phyloP scores from a whole-genome alignment of 1,139 yeast genomes.

The Fermentozyma sake region DNA sequence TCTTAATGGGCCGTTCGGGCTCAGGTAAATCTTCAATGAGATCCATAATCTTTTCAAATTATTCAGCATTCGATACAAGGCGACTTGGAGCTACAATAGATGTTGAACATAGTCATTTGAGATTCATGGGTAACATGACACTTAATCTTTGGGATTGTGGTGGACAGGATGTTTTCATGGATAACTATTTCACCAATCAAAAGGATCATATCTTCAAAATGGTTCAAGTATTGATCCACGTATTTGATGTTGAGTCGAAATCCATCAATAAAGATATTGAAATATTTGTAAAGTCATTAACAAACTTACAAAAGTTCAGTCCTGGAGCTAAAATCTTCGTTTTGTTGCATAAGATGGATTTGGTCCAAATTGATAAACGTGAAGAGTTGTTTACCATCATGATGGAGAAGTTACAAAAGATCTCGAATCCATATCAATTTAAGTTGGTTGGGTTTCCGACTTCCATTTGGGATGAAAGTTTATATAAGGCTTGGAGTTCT shows the following conservation, averaged over 20 bases:
- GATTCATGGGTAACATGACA: constrained; percentile 93
- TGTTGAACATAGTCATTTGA: constrained; percentile 91
- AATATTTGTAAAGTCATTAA: constrained; percentile 79
- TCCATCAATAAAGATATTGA: constrained; percentile 92
- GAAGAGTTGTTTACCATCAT: constrained; percentile 78
- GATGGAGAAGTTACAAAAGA: constrained; percentile 76
- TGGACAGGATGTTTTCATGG: constrained; percentile 96
- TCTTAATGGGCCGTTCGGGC: constrained; percentile 85
- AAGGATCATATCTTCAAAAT: constrained; percentile 89
- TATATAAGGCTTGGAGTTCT: constrained; percentile 95
- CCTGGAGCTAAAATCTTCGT: constrained; percentile 93
- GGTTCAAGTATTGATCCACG: constrained; percentile 97
- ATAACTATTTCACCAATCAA: constrained; percentile 82
- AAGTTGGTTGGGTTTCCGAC: constrained; percentile 88
- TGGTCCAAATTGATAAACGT: constrained; percentile 82
- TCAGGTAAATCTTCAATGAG: constrained; percentile 98
- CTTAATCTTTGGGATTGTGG: constrained; percentile 98
- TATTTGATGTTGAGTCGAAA: constrained; percentile 91
- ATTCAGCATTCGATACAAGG: constrained; percentile 94
- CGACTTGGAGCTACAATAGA: constrained; percentile 96
- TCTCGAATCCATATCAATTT: constrained; percentile 76
- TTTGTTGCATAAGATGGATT: constrained; percentile 90
- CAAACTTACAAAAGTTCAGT: constrained; percentile 76
- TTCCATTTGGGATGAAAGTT: constrained; percentile 95
- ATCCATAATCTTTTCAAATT: constrained; percentile 89